A percentile compares a stretch with the other conserved stretches of the same genome.
Conservation (phyloP, 164 flowering plant genomes). For the Liriodendron chinense region DNA sequence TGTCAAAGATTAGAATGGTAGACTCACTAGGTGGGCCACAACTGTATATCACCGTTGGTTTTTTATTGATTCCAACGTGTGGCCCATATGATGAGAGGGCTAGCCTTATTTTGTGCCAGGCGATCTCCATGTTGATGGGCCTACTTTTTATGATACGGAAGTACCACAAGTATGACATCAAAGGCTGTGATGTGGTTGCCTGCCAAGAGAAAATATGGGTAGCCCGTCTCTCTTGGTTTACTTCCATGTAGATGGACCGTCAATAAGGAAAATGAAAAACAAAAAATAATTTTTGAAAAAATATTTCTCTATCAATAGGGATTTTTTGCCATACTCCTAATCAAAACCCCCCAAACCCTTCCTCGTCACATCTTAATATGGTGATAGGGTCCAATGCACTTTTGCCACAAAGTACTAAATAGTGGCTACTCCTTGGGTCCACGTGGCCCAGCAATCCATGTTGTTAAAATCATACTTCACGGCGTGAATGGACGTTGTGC, state of each 20-base stretch:
- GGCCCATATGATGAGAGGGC: too few species aligned
- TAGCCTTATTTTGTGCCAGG: too few species aligned
- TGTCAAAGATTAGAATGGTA: too few species aligned
- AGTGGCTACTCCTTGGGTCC: too few species aligned
- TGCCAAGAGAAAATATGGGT: conserved; percentile 18
- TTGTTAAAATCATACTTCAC: not conserved
- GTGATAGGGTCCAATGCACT: not conserved
- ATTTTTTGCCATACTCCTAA: not conserved
- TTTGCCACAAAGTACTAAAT: not conserved
- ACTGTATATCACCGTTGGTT: too few species aligned
- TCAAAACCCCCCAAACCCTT: not conserved
- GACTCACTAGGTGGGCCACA: too few species aligned
- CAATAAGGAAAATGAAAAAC: conserved; percentile 9
- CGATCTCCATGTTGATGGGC: too few species aligned
- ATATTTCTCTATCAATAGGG: not conserved
- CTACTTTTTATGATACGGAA: too few species aligned
- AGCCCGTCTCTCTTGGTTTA: conserved; percentile 21
- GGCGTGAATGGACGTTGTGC: too few species aligned
- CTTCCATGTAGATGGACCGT: conserved; percentile 40
- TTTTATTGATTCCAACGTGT: too few species aligned
- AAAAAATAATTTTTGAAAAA: not conserved
- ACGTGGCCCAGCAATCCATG: not conserved
- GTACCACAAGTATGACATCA: too few species aligned
- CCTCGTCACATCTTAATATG: not conserved
- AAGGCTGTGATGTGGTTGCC: not conserved